Percentiles rank a stretch among this genome's conserved stretches.
Conservation (phyloP, 257 asterid genomes). For the Rhazya stricta region DNA sequence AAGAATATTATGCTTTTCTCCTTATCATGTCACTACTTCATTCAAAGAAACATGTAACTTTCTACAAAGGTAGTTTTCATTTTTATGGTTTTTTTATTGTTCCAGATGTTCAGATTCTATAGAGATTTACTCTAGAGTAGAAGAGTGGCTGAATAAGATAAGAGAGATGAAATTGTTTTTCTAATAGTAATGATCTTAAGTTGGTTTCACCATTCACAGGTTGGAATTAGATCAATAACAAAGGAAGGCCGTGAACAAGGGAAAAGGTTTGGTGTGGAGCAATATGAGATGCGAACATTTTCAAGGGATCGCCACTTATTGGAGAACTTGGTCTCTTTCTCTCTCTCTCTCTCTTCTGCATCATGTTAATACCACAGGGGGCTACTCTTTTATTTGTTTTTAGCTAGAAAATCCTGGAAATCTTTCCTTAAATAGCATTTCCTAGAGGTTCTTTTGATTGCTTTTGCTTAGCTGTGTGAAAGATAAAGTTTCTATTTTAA, state of each 20-base stretch:
- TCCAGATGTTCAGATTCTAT: not conserved
- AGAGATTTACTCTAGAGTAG: not conserved
- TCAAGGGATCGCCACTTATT: constrained; percentile 63
- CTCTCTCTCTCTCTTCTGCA: constrained; percentile 18
- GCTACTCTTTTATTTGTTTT: not conserved
- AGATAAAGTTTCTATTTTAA: not conserved
- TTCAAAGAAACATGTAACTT: not conserved
- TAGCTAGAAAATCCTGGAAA: not conserved
- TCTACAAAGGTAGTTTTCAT: not conserved
- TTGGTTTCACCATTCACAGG: constrained; percentile 44
- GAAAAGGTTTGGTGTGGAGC: constrained; percentile 95
- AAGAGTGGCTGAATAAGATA: not conserved
- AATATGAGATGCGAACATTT: constrained; percentile 92
- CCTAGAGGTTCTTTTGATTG: not conserved
- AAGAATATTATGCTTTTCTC: not conserved
- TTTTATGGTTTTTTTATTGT: not conserved
- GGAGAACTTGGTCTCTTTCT: constrained; percentile 70
- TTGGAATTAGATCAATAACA: constrained; percentile 88
- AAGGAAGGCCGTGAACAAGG: constrained; percentile 98
- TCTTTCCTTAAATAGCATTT: not conserved
- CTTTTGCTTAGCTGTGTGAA: not conserved
- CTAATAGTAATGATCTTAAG: not conserved
- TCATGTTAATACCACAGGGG: not conserved
- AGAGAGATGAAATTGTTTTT: constrained; percentile 3
- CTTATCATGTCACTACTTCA: not conserved